phyloP scores from a whole-genome alignment of 192 early-diverging fungal genomes.

The Backusella tarrabulga region DNA sequence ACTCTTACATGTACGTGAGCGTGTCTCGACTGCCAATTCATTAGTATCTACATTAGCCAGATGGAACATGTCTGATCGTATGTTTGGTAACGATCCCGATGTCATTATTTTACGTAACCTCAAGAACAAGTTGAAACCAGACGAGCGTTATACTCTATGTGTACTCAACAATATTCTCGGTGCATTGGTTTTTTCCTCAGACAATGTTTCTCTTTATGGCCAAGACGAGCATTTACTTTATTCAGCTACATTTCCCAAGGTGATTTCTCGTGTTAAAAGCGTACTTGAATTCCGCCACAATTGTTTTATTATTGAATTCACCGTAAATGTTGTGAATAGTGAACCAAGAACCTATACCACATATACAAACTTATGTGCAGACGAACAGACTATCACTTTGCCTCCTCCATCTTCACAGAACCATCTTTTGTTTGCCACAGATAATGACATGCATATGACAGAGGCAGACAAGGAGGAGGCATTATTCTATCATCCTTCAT shows the following conservation, averaged over 20 bases:
- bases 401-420: constrained; percentile 20
- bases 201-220: constrained; percentile 35
- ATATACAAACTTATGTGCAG: constrained; percentile 37
- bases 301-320: constrained; percentile 39
- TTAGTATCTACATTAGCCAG: constrained; percentile 44
- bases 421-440: constrained; percentile 17
- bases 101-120: constrained; percentile 46
- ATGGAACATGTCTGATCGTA: constrained; percentile 43
- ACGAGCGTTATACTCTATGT: constrained; percentile 43
- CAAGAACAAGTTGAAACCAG: constrained; percentile 41
- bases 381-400: constrained; percentile 36
- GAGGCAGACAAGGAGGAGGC: constrained; percentile 25
- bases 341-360: constrained; percentile 28
- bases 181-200: constrained; percentile 47
- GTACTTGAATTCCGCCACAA: constrained; percentile 30
- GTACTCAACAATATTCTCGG: constrained; percentile 49
- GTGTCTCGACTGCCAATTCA: constrained; percentile 49
- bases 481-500: constrained; percentile 37
- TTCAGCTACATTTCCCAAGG: constrained; percentile 39
- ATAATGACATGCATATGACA: constrained; percentile 15
- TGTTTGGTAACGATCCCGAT: constrained; percentile 56
- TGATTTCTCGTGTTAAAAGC: constrained; percentile 7
- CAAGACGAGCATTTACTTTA: constrained; percentile 35
- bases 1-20: constrained; percentile 48
- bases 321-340: neutral